These are phyloP conservation scores for Cymbidium sinense DNA, from an alignment of 106 monocot genomes.

Conservation along the genomic window DNA sequence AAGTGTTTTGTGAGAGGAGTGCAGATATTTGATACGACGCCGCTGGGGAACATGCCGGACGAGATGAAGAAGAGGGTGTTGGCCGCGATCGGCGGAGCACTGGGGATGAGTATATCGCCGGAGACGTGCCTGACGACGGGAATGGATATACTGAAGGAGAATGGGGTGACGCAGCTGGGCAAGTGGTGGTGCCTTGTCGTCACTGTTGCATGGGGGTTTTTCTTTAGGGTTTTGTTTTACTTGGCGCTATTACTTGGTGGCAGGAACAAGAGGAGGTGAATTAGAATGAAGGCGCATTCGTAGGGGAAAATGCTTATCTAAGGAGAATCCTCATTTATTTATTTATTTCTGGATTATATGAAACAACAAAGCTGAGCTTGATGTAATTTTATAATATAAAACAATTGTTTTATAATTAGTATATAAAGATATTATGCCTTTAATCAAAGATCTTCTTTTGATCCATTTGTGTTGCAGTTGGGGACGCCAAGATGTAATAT, in stretches of 20 bases:
- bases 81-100: slow-evolving; percentile 14
- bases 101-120: slow-evolving; percentile 12
- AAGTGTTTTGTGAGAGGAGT: slow-evolving; percentile 47
- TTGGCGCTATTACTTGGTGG: slow-evolving; percentile 22
- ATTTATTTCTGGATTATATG: too few relatives aligned
- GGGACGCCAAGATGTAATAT: too few relatives aligned
- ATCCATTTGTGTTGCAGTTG: too few relatives aligned
- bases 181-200: slow-evolving; percentile 28
- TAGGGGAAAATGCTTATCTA: too few relatives aligned
- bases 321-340: too few relatives aligned
- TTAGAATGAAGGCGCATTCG: too few relatives aligned
- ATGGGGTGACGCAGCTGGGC: slow-evolving; percentile 20
- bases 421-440: too few relatives aligned
- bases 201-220: slow-evolving; percentile 32
- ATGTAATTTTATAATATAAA: too few relatives aligned
- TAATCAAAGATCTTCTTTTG: too few relatives aligned
- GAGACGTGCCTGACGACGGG: slow-evolving; percentile 31
- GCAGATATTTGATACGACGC: slow-evolving; percentile 67
- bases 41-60: slow-evolving; percentile 25
- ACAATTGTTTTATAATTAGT: too few relatives aligned
- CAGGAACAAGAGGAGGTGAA: slow-evolving; percentile 16
- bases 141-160: slow-evolving; percentile 22
- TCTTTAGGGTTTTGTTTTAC: slow-evolving; percentile 36
- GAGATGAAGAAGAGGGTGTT: slow-evolving; percentile 21
- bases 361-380: too few relatives aligned